phyloP scores from a whole-genome alignment of 345 rosid genomes.

The Microcos paniculata region DNA sequence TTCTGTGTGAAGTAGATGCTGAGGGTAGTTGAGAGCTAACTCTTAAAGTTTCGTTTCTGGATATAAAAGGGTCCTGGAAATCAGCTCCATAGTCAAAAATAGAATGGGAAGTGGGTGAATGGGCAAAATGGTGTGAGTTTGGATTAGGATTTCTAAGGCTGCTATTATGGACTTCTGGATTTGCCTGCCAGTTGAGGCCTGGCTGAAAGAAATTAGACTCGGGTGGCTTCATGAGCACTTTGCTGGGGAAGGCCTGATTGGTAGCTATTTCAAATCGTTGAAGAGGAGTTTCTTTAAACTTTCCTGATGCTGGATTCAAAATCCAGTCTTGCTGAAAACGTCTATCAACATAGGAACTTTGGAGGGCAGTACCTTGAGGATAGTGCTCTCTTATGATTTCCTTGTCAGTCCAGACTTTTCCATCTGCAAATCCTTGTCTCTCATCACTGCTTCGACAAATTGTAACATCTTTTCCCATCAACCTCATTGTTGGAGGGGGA shows the following conservation, averaged over 20 bases:
- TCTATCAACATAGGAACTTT: constrained; percentile 16
- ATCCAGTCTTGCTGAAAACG: constrained; percentile 28
- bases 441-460: constrained; percentile 40
- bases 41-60: constrained; percentile 26
- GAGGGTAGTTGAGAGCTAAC: constrained; percentile 27
- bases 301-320: constrained; percentile 28
- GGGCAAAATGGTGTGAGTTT: constrained; percentile 22
- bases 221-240: constrained; percentile 18
- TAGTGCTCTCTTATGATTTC: constrained; percentile 37
- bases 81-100: constrained; percentile 21
- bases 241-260: constrained; percentile 13
- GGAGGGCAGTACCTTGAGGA: constrained; percentile 15
- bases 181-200: constrained; percentile 28
- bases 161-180: constrained; percentile 26
- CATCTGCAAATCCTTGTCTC: constrained; percentile 29
- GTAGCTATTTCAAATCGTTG: constrained; percentile 24
- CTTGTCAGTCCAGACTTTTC: constrained; percentile 43
- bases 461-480: constrained; percentile 76
- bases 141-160: constrained; percentile 19
- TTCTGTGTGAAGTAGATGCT: constrained; percentile 17
- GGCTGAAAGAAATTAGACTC: constrained; percentile 36
- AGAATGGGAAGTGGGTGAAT: constrained; percentile 25
- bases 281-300: constrained; percentile 23
- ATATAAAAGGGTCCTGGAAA: constrained; percentile 31
- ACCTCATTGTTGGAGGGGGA: constrained; percentile 53